Conservation (phyloP, 148 eudicot genomes). For the Silene latifolia region DNA sequence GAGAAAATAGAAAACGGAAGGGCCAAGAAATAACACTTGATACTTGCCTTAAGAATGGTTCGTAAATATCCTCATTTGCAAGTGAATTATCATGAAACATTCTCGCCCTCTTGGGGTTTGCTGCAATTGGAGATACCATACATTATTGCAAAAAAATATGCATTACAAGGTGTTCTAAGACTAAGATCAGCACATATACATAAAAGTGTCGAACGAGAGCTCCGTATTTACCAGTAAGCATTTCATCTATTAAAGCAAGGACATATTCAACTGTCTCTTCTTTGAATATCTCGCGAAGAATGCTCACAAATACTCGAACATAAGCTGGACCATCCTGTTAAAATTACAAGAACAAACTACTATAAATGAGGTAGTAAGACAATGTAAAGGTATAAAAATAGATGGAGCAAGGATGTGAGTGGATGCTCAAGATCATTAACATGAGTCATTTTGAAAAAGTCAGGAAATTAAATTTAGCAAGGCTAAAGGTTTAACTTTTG, state of each 20-base stretch:
- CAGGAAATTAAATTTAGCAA: neutral
- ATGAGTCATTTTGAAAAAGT: neutral
- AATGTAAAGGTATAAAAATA: neutral
- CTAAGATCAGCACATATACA: conserved; percentile 7
- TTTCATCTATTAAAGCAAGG: conserved; percentile 84
- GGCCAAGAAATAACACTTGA: neutral
- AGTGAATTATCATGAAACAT: conserved; percentile 86
- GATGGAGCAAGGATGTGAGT: neutral
- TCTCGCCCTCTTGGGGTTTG: conserved; percentile 84
- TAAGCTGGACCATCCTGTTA: conserved; percentile 96
- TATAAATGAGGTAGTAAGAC: conserved; percentile 4
- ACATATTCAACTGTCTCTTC: conserved; percentile 98
- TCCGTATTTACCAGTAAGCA: conserved; percentile 67
- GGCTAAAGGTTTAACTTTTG: neutral
- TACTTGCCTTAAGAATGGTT: conserved; percentile 76
- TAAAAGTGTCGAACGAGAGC: conserved; percentile 8
- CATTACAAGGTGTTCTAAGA: conserved; percentile 6
- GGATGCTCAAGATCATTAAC: neutral
- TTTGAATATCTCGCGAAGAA: conserved; percentile 80
- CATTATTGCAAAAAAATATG: conserved; percentile 12
- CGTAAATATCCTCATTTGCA: conserved; percentile 78
- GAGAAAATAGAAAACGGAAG: conserved; percentile 3
- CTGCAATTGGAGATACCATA: conserved; percentile 38
- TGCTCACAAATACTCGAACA: conserved; percentile 73
- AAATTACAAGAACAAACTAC: conserved; percentile 19